phyloP scores from a whole-genome alignment of 1,284 basidiomycete genomes.

The Ceratobasidium sp. region DNA sequence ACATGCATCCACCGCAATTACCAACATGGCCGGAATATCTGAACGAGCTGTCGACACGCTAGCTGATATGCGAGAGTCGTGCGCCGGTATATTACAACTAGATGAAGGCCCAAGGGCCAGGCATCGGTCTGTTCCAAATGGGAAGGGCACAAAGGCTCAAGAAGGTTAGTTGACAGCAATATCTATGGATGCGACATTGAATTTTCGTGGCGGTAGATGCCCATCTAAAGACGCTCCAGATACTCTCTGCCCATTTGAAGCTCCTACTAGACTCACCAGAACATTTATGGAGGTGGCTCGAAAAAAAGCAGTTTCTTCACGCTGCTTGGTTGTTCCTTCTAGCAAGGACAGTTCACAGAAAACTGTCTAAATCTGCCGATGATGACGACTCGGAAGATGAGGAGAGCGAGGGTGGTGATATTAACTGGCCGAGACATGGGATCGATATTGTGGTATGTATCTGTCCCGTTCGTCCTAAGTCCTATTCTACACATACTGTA shows the following conservation, averaged over 20 bases:
- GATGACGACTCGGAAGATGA: constrained; percentile 59
- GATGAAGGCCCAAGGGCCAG: constrained; percentile 39
- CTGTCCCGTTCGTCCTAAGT: too few relatives aligned
- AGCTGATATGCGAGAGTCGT: constrained; percentile 65
- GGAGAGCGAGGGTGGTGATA: constrained; percentile 35
- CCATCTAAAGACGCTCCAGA: constrained; percentile 72
- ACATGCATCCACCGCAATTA: constrained; percentile 88
- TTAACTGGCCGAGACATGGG: constrained; percentile 64
- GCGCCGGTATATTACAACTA: constrained; percentile 44
- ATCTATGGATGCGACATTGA: background rate
- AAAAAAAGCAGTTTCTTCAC: constrained; percentile 75
- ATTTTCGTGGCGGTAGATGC: constrained; percentile 57
- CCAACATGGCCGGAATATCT: constrained; percentile 73
- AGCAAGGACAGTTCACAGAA: constrained; percentile 78
- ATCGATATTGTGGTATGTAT: constrained; percentile 67
- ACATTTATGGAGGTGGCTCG: constrained; percentile 84
- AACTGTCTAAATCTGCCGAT: constrained; percentile 64
- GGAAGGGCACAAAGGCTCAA: constrained; percentile 37
- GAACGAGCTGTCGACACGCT: constrained; percentile 65
- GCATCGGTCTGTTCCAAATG: constrained; percentile 30
- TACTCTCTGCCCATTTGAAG: constrained; percentile 86
- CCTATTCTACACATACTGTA: constrained; percentile 23
- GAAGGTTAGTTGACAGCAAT: constrained; percentile 23
- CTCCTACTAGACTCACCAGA: constrained; percentile 87
- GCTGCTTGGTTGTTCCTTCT: constrained; percentile 88